Conservation (phyloP, 2,329 filamentous ascomycete species). For the Graphiopsis chlorocephala region DNA sequence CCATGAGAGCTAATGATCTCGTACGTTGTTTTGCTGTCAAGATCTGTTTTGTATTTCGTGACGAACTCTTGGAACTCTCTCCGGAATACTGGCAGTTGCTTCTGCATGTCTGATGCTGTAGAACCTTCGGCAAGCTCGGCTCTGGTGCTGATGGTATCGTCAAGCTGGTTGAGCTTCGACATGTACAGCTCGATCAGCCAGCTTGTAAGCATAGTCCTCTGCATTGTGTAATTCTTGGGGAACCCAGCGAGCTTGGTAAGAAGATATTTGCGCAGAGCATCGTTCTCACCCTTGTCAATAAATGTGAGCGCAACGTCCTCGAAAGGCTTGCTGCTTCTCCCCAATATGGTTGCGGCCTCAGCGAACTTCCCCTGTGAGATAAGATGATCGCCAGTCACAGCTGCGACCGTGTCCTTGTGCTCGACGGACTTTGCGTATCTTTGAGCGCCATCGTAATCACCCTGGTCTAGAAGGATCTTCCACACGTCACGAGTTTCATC, state of each 20-base stretch:
- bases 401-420: conserved; percentile 88
- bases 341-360: conserved; percentile 87
- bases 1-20: conserved; percentile 95
- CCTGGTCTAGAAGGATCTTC: conserved; percentile 84
- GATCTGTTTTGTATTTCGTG: conserved; percentile 75
- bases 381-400: conserved; percentile 85
- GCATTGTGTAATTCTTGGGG: conserved; percentile 84
- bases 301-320: conserved; percentile 91
- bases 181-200: conserved; percentile 97
- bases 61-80: conserved; percentile 88
- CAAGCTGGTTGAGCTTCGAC: conserved; percentile 90
- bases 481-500: conserved; percentile 92
- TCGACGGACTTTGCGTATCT: conserved; percentile 75
- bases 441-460: conserved; percentile 85
- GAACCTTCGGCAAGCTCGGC: conserved; percentile 70
- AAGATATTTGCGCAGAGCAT: conserved; percentile 87
- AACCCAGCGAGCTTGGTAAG: conserved; percentile 76
- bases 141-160: conserved; percentile 89
- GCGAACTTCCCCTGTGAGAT: conserved; percentile 75
- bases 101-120: conserved; percentile 62
- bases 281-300: conserved; percentile 84
- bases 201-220: conserved; percentile 88
- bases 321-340: conserved; percentile 93
- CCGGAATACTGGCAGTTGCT: conserved; percentile 67
- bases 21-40: conserved; percentile 90